Evolutionary conservation across 306 rosid species (phyloP), one percentile per base, ranked within the genome.

Genomic region (Begonia loranthoides): DNA sequence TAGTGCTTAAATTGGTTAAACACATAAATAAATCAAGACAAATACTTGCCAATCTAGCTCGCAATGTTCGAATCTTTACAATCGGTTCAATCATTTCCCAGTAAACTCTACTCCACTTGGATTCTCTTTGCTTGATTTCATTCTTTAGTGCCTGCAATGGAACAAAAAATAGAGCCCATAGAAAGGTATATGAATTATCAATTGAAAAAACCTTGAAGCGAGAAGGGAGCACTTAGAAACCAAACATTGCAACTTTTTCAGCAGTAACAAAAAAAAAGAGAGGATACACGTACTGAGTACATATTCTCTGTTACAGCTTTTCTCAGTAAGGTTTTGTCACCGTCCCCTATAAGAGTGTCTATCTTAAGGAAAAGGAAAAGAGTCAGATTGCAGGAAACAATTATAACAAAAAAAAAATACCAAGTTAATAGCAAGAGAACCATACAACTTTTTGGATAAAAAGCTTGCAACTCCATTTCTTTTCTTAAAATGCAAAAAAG

Each of bases 31-130:
- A 47, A 16, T 52, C 47, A 54, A 61, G 51, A 54, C 52, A 49
- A 70, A 58, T 41, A 78, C 95, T 82, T 72, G 55, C 97, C 92
- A 90, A 57, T 49, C 97, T 82, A 64, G 95, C 94, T 68, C 95
- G 73, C 68, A 90, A 59, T 10, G 95, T 90, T 61, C 94, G 80
- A 33, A 90, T 68, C 52, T 70, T 76, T 14, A 73, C 79, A 70
- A 78, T 59, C 22, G 92, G 97, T 51, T 61, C 69, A 16, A 80
- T 57, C 81, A 90, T 12, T 76, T 85, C 95, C 97, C 97, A 82
- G 43, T 78, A 60, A 54, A 85, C 94, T 59, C 55, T 67, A 58
- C 69, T 78, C 92, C 87, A 85, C 34, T 60, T 17, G 51, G 87
- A 53, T 59, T 90, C 90, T 78, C 97, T 80, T 58, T 75, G 87